These are phyloP conservation scores for Lactarius sanguifluus DNA, from an alignment of 768 basidiomycete genomes.

Conservation along the genomic window DNA sequence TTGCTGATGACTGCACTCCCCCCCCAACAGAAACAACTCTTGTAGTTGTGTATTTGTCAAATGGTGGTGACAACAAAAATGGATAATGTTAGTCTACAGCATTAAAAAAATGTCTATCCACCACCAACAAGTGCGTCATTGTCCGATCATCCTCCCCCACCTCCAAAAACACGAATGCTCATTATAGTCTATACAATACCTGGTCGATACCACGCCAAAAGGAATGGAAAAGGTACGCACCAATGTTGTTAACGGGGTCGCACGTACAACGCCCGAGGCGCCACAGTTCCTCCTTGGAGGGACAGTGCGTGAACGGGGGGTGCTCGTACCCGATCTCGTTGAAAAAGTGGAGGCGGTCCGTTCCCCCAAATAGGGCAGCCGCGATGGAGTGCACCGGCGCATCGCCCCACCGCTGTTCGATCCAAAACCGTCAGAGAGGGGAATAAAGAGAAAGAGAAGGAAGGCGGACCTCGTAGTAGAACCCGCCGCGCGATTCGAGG, in stretches of 20 bases:
- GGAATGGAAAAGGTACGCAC: conserved; percentile 38
- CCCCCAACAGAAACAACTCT: too few species aligned
- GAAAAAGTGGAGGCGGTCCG: conserved; percentile 81
- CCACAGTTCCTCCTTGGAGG: conserved; percentile 39
- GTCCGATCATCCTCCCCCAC: conserved; percentile 42
- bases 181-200: conserved; percentile 46
- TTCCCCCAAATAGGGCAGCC: conserved; percentile 69
- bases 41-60: background rate
- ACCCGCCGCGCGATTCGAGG: conserved; percentile 77
- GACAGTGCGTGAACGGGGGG: conserved; percentile 65
- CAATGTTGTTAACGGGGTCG: conserved; percentile 55
- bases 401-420: conserved; percentile 71
- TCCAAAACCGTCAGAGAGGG: background rate
- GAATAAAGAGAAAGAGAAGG: background rate
- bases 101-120: background rate
- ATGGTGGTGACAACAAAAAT: background rate
- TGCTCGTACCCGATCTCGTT: conserved; percentile 84
- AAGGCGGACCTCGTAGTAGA: conserved; percentile 75
- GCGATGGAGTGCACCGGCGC: conserved; percentile 87
- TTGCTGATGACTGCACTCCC: too few species aligned
- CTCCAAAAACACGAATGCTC: conserved; percentile 56
- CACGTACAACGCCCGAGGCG: conserved; percentile 48
- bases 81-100: background rate
- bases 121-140: background rate
- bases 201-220: background rate